Evolutionary conservation across 2,329 filamentous ascomycete species (phyloP).

Genomic region (Fusarium siculi): DNA sequence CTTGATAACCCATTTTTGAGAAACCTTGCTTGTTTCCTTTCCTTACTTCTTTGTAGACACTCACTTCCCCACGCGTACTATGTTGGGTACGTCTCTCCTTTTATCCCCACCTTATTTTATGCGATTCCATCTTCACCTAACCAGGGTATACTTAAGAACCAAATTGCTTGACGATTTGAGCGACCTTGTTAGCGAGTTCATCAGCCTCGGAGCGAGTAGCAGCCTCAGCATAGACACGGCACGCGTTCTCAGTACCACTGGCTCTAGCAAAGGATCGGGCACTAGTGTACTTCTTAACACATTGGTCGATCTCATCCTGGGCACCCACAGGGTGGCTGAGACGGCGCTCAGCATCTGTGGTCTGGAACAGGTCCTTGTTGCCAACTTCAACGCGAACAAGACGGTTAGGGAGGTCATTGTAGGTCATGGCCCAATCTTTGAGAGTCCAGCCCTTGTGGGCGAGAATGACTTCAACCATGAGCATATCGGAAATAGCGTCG

Average conservation of each 20-base stretch:
- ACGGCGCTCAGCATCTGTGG: conserved; percentile 90
- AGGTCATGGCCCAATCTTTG: conserved; percentile 91
- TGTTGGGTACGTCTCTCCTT: not conserved
- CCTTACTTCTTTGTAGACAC: not conserved
- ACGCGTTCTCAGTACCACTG: conserved; percentile 94
- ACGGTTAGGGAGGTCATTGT: conserved; percentile 92
- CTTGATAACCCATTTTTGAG: conserved; percentile 13
- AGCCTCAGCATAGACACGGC: conserved; percentile 95
- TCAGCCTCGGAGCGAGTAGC: conserved; percentile 89
- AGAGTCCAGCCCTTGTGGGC: conserved; percentile 94
- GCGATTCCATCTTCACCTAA: conserved; percentile 11
- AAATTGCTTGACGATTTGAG: conserved; percentile 75
- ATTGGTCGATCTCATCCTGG: conserved; percentile 86
- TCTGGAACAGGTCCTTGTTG: conserved; percentile 89
- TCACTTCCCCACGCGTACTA: not conserved
- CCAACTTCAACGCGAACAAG: conserved; percentile 92
- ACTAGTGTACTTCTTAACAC: conserved; percentile 90
- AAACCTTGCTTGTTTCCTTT: conserved; percentile 13
- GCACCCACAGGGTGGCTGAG: conserved; percentile 81
- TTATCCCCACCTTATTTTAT: conserved; percentile 16
- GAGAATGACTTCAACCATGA: conserved; percentile 94
- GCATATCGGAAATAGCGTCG: conserved; percentile 93
- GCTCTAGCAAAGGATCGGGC: conserved; percentile 92
- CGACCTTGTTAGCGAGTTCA: conserved; percentile 86
- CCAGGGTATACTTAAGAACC: conserved; percentile 44